Conservation (phyloP, 75 land plant genomes). For the Gnetum montanum region DNA sequence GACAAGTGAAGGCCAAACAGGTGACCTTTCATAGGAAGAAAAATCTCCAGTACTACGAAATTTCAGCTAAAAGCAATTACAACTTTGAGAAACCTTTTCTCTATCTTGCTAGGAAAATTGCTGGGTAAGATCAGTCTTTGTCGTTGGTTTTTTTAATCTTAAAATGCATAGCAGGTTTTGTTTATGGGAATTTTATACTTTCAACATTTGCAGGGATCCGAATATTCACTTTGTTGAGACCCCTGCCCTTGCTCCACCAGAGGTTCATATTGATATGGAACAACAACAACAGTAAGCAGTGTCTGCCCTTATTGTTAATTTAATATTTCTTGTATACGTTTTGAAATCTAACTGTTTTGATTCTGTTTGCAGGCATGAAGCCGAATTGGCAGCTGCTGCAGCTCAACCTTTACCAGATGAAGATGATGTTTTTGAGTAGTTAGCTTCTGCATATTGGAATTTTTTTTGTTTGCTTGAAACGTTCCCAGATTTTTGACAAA, state of each 20-base stretch:
- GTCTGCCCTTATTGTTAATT: background rate
- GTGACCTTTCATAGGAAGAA: slow-evolving; percentile 38
- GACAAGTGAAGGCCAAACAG: slow-evolving; percentile 34
- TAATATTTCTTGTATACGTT: background rate
- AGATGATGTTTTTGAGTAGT: slow-evolving; percentile 63
- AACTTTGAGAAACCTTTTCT: slow-evolving; percentile 25
- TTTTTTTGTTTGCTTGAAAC: too few relatives aligned
- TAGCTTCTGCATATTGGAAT: too few relatives aligned
- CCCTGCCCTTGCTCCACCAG: slow-evolving; percentile 34
- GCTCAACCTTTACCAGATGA: slow-evolving; percentile 67
- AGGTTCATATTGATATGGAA: slow-evolving; percentile 24
- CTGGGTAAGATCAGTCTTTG: slow-evolving; percentile 16
- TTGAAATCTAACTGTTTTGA: background rate
- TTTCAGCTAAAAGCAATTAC: slow-evolving; percentile 28
- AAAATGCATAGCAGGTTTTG: too few relatives aligned
- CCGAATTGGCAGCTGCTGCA: slow-evolving; percentile 43
- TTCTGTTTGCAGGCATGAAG: slow-evolving; percentile 39
- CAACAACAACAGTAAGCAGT: slow-evolving; percentile 16
- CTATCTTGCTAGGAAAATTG: slow-evolving; percentile 20
- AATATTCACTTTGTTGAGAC: slow-evolving; percentile 33
- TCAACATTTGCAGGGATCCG: slow-evolving; percentile 15
- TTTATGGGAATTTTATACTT: background rate
- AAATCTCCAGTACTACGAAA: slow-evolving; percentile 34
- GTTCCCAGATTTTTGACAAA: too few relatives aligned
- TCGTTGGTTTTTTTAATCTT: background rate